phyloP scores from a whole-genome alignment of 148 eudicot species.

The Amaranthus cruentus region DNA sequence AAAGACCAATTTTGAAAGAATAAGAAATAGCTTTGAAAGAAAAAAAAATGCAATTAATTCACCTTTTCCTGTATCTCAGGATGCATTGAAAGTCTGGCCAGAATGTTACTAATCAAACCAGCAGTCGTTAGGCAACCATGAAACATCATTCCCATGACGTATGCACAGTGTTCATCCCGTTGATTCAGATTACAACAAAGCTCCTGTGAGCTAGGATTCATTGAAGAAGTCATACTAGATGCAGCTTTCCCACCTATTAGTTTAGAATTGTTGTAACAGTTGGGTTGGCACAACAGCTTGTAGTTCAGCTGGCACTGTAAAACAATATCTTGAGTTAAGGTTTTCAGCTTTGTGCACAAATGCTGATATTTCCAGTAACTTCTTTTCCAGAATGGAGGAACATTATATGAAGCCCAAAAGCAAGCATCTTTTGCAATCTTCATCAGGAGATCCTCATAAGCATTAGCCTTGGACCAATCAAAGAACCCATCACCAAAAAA shows the following conservation, averaged over 20 bases:
- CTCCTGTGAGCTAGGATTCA: conserved; percentile 16
- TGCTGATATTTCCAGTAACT: conserved; percentile 46
- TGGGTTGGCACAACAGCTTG: conserved; percentile 24
- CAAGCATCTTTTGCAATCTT: conserved; percentile 51
- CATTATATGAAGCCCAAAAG: conserved; percentile 52
- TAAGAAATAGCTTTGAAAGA: background rate
- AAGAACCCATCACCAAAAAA: conserved; percentile 55
- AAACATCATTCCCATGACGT: conserved; percentile 47
- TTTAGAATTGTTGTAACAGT: conserved; percentile 10
- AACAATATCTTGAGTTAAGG: conserved; percentile 44
- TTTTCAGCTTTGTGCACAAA: conserved; percentile 37
- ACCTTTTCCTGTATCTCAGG: conserved; percentile 50
- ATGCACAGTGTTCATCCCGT: conserved; percentile 35
- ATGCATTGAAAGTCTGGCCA: conserved; percentile 42
- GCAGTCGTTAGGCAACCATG: conserved; percentile 55
- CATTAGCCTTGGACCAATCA: conserved; percentile 47
- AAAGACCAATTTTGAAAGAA: background rate
- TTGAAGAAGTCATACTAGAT: conserved; percentile 8
- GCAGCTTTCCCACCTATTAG: conserved; percentile 8
- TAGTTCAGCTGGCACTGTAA: conserved; percentile 34
- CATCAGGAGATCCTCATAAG: conserved; percentile 47
- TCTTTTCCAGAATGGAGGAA: conserved; percentile 49
- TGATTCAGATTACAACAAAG: conserved; percentile 24
- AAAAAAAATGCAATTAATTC: background rate
- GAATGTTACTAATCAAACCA: conserved; percentile 40